Evolutionary conservation across 345 rosid genomes (phyloP), one percentile per base, ranked within the genome.

Genomic region (Lepidium didymum): DNA sequence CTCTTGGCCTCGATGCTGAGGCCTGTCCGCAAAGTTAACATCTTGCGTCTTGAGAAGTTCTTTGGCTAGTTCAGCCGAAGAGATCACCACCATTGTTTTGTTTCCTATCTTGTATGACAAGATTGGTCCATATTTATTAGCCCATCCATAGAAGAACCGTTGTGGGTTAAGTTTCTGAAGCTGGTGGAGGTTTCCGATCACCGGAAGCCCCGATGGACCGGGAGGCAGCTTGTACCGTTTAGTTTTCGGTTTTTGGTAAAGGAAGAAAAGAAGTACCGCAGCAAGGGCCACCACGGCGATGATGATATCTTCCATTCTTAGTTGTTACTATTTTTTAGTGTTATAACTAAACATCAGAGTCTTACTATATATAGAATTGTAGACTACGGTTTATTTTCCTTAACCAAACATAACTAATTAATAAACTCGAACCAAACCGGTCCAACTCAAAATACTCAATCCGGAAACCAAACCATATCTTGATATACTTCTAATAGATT

Each of bases 151-250:
- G 31, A 85, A 54, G 35, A 67, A 62, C 0, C 23, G 57, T 56
- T 78, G 86, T 40, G 75, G 73, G 74, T 51, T 51, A 7, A 69
- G 44, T 15, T 0, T 52, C 33, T 55, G 45, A 47, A 87, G 66
- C 37, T 80, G 86, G 62, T 70, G 81, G 34, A 87, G 60, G 80
- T 85, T 87, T 6, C 90, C 86, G 15, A 85, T 68, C 7, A 85
- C 35, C 6, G 86, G 87, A 70, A 85, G 81, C 2, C 65, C 68
- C 11, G 2, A 13, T 34, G 86, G 90, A 0, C 86, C 85, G 0
- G 86, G 90, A 12, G 88, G 92, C 5, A 73, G 46, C 14, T 47
- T 34, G 40, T 35, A 18, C 21, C n/a, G 31, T 43, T 61, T 19
- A 43, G 25, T 56, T n/a, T 60, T 60, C 12, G 60, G 16, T 1